Conservation (phyloP, 2,329 filamentous ascomycete species). For the Aquanectria penicillioides region DNA sequence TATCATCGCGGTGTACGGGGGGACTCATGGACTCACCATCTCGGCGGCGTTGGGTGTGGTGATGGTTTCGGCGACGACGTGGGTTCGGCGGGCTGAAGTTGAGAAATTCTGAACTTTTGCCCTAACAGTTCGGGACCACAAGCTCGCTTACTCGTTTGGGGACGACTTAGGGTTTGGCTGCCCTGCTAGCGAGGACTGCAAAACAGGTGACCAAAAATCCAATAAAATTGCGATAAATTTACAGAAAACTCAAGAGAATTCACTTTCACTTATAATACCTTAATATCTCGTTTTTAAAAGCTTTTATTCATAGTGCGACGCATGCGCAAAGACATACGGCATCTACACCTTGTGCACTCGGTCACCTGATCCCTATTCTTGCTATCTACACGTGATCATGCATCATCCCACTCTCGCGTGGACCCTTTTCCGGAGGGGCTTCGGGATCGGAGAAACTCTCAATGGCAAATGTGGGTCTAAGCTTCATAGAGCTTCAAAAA, state of each 20-base stretch:
- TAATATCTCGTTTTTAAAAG: not conserved
- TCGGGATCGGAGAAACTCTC: constrained; percentile 41
- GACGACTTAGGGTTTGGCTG: constrained; percentile 53
- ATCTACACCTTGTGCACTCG: constrained; percentile 12
- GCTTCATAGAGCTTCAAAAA: constrained; percentile 51
- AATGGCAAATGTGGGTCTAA: constrained; percentile 35
- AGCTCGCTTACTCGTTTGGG: constrained; percentile 57
- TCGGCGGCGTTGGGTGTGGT: constrained; percentile 63
- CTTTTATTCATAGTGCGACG: not conserved
- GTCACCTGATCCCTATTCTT: constrained; percentile 36
- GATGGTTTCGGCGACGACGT: constrained; percentile 63
- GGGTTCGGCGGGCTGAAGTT: constrained; percentile 57
- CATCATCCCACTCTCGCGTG: not conserved
- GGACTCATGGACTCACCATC: constrained; percentile 61
- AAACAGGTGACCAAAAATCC: constrained; percentile 15
- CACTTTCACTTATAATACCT: rapidly evolving
- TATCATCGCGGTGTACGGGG: constrained; percentile 32
- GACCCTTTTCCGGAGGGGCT: constrained; percentile 25
- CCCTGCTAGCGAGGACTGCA: constrained; percentile 42
- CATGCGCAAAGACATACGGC: not conserved
- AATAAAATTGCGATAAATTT: constrained; percentile 24
- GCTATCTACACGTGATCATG: constrained; percentile 35
- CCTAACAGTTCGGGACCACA: constrained; percentile 50
- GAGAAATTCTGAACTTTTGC: constrained; percentile 60
- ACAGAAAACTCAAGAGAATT: not conserved